A percentile compares a stretch with the other conserved stretches of the same genome.
These are phyloP conservation scores for Kodamaea restingae DNA, from an alignment of 805 yeast species.

Conservation along the genomic window DNA sequence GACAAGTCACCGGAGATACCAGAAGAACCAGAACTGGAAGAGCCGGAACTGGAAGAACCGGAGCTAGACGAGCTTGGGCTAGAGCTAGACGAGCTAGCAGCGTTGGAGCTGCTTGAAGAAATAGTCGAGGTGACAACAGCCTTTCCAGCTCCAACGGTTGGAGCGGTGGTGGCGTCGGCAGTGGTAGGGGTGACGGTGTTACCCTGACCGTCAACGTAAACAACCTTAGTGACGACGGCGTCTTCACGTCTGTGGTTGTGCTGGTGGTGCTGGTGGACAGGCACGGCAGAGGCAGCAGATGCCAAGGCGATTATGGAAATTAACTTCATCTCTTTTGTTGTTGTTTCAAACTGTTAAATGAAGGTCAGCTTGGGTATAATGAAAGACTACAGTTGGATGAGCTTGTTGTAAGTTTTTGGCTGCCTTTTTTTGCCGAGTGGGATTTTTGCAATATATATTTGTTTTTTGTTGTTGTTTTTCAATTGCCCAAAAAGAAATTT, in stretches of 20 bases:
- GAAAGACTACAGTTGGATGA: conserved; percentile 25
- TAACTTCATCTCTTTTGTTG: conserved; percentile 27
- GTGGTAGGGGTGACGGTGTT: conserved; percentile 14
- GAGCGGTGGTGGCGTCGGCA: conserved; percentile 6
- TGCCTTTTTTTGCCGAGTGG: conserved; percentile 2
- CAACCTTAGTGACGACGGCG: conserved; percentile 31
- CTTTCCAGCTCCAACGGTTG: too few species aligned
- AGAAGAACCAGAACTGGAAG: conserved; percentile 12
- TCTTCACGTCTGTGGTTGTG: conserved; percentile 38
- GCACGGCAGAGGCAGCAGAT: conserved; percentile 29
- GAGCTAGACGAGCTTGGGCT: background rate
- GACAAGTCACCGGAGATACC: conserved; percentile 49
- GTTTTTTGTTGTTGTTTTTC: conserved; percentile 2
- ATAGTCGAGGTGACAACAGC: conserved; percentile 5
- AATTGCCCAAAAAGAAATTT: background rate
- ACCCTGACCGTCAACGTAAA: conserved; percentile 31
- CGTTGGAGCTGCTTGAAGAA: background rate
- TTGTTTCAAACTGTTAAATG: conserved; percentile 6
- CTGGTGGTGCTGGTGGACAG: conserved; percentile 29
- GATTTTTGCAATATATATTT: conserved; percentile 3
- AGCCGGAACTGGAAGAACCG: conserved; percentile 3
- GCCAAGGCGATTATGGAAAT: conserved; percentile 26
- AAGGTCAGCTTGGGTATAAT: conserved; percentile 13
- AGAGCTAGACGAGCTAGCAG: background rate
- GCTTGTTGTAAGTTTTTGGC: conserved; percentile 1